Evolutionary conservation across 1,284 basidiomycete genomes (phyloP).

Genomic region (Moesziomyces parantarcticus): DNA sequence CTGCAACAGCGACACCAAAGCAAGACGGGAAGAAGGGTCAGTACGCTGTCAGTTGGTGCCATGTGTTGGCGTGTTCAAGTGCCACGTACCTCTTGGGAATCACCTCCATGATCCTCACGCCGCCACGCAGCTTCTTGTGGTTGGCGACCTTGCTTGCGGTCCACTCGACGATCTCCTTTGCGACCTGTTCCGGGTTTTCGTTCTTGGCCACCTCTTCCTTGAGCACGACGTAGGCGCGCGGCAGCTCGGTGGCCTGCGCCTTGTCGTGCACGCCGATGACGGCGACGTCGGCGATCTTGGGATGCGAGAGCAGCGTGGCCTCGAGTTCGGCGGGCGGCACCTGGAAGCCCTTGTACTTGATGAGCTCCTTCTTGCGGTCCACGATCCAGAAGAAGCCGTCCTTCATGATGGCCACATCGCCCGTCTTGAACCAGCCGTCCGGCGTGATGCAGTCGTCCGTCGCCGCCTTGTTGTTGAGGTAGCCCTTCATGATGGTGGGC

Average conservation of each 20-base stretch:
- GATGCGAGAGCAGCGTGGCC: slow-evolving; percentile 39
- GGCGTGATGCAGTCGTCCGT: slow-evolving; percentile 51
- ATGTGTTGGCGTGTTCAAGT: too few relatives aligned
- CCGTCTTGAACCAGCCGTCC: slow-evolving; percentile 58
- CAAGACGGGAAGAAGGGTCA: slow-evolving; percentile 1
- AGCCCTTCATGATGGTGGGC: slow-evolving; percentile 52
- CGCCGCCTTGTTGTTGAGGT: slow-evolving; percentile 48
- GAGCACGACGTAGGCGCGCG: slow-evolving; percentile 66
- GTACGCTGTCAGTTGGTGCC: too few relatives aligned
- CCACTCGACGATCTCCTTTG: slow-evolving; percentile 63
- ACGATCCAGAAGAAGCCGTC: slow-evolving; percentile 59
- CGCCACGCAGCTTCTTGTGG: slow-evolving; percentile 68
- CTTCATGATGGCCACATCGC: slow-evolving; percentile 55
- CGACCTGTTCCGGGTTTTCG: slow-evolving; percentile 45
- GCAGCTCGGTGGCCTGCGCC: slow-evolving; percentile 54
- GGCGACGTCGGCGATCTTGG: slow-evolving; percentile 53
- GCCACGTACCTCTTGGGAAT: slow-evolving; percentile 60
- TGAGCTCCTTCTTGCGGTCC: slow-evolving; percentile 59
- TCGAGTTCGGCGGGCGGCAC: slow-evolving; percentile 60
- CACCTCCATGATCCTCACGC: slow-evolving; percentile 52
- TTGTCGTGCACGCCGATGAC: slow-evolving; percentile 41
- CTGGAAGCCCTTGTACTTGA: slow-evolving; percentile 61
- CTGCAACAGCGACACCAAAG: slow-evolving; percentile 13
- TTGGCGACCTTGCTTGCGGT: slow-evolving; percentile 64
- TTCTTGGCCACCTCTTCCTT: slow-evolving; percentile 28